Base-by-base conservation (phyloP, 495 filamentous ascomycete species). In the Hapsidospora chrysogenum region DNA sequence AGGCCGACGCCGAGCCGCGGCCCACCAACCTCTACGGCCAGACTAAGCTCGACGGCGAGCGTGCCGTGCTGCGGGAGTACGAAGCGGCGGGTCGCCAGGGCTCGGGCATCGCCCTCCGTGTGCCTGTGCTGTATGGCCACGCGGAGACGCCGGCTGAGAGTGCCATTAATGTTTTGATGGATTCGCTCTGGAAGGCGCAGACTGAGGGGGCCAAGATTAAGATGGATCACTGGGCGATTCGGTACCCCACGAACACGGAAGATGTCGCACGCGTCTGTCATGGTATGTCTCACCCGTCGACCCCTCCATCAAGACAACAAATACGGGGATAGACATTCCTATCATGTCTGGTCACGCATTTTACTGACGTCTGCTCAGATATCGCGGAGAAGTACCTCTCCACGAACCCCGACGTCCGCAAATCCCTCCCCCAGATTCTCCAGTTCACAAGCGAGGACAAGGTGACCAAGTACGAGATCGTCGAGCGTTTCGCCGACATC, bases 401-500 rank as follows among this genome's bases (percentile, higher is more conserved):
- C 13, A 21, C 31, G 2, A 44, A 49, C 4, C 50, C 53, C 0
- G 41, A 49, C 27, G 59, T 68, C 19, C 43, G 52, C 28, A 44
- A 55, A 2, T 40, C 42, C 10, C 53, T 92, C 36, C 85, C 85
- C 1, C 66, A 53, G 33, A 72, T 85, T 35, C 63, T 94, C 11
- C 86, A 95, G 40, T 92, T 95, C 62, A 79, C 78, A 2, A 79
- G 80, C 17, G 85, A 94, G 56, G 81, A 89, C 41, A 67, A 67
- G 41, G 79, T 76, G 58, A 94, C 86, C 30, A 94, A 94, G 61
- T 94, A 86, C 49, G 74, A 86, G 54, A 93, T 95, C 29, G 86
- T 80, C 49, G 58, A 85, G 58, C 58, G 72, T 14, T 70, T 95
- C 47, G 80, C 72, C 11, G 74, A 85, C 41, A 81, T 94, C 37